A percentile compares a stretch with the other conserved stretches of the same genome.
phyloP scores from a whole-genome alignment of 768 basidiomycete species.

The Cystobasidium ongulense region DNA sequence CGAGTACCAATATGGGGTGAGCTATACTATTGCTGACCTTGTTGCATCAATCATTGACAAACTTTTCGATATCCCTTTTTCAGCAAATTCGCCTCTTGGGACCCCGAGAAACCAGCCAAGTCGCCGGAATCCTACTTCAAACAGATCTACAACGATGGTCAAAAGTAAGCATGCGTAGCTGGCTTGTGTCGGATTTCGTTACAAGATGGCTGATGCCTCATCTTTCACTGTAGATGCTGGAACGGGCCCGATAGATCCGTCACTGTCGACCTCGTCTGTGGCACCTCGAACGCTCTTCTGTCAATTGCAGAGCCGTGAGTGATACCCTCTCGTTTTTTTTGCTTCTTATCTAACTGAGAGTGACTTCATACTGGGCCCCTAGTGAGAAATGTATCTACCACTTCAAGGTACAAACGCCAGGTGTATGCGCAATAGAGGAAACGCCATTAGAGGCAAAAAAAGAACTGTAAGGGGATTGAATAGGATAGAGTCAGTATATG shows the following conservation, averaged over 20 bases:
- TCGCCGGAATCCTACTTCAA: constrained; percentile 62
- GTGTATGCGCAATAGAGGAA: constrained; percentile 2
- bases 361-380: too few relatives aligned
- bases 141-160: constrained; percentile 72
- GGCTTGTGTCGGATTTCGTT: background rate
- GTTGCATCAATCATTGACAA: too few relatives aligned
- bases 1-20: constrained; percentile 72
- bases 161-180: constrained; percentile 55
- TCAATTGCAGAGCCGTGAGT: constrained; percentile 62
- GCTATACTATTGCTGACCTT: constrained; percentile 44
- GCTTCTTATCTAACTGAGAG: too few relatives aligned
- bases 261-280: constrained; percentile 70
- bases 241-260: constrained; percentile 87
- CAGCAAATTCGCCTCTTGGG: constrained; percentile 75
- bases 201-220: background rate
- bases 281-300: constrained; percentile 69
- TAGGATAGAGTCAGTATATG: too few relatives aligned
- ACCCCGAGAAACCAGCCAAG: constrained; percentile 56
- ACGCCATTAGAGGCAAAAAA: background rate
- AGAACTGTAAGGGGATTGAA: background rate
- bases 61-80: background rate
- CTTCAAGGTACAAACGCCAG: constrained; percentile 40
- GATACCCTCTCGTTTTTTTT: too few relatives aligned
- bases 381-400: constrained; percentile 36
- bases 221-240: constrained; percentile 50